Evolutionary conservation across 371 early-diverging fungal species (phyloP), one percentile per base, ranked within the genome.

Genomic region (Apophysomyces ossiformis): DNA sequence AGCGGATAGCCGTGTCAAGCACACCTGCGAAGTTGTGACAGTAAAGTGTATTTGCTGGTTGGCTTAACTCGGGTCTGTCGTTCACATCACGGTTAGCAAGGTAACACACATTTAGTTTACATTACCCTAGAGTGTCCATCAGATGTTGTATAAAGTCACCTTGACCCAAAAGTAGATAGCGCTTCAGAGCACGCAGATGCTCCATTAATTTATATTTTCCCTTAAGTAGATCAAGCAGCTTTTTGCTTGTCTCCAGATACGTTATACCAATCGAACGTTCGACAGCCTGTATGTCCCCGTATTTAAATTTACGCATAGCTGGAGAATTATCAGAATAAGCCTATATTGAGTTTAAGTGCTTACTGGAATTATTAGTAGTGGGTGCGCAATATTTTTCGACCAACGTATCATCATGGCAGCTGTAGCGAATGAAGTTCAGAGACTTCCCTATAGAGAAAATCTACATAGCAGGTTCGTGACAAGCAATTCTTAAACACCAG

Each of bases 71-170:
- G 16, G 77, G 66, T 54, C 86, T 85, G 66, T 32, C 36, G 13
- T 35, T 13, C 16, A 16, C 18, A 46, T 43, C 45, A 26, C 18
- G 21, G 54, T 58, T 57, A 16, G 26, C 18, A 5, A 15, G n/a
- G 12, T 8, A 4, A 18, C 16, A 21, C 13, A 32, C 26, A 36
- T 26, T 26, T 26, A 26, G 32, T 26, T 26, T 26, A 26, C 32
- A 2, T 56, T 84, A 93, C 90, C 91, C 90, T 43, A 98, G 69
- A 18, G 86, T 83, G 66, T 93, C 95, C 90, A 96, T 90, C 41
- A 98, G 74, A 60, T 88, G 86, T 66, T 93, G 93, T 47, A 95
- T 90, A 80, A 97, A 96, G 69, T 98, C 97, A n/a, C 97, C 99
- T 75, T 97, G 95, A 43, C 94, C 96, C 15, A 98, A 77, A 37